Base-by-base conservation (phyloP, 1,139 yeast species). In the Pneumocystis jirovecii region DNA sequence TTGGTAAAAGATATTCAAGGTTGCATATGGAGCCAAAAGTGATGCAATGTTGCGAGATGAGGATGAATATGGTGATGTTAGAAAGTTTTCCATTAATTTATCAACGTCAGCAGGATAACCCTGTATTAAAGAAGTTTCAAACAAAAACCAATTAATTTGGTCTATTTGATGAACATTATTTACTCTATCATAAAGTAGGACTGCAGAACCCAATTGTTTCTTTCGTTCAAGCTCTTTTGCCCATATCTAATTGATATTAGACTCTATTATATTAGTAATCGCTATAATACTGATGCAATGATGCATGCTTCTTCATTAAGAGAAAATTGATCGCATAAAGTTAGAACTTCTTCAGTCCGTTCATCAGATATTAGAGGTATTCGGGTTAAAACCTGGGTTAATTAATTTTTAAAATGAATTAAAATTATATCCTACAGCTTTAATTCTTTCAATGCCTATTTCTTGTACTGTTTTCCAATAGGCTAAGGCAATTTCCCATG, bases 11-110 rank as follows among this genome's bases (percentile, higher is more conserved):
- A 17, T 25, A 12, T 42, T 39, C 8, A 60, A 6, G 15, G 37
- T 60, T 39, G 61, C 61, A 60, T 39, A 39, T 10, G 61, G 61
- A 21, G 61, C 61, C n/a, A 60, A 39, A 10, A 60, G 45, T 21
- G 44, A 39, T 21, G 61, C 61, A 60, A 60, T 60, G 10, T 17
- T 42, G 6, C 44, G 31, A 39, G 57, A 45, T 17, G 57, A 50
- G 4, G 57, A 50, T 25, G 57, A 50, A 50, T 50, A 50, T 8
- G 57, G 57, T 60, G 61, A 42, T 39, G 29, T 31, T 60, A 39
- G 19, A 31, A 60, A 39, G 25, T 15, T 60, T 21, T 60, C 45
- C 45, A 39, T 60, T 12, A 60, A 25, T 12, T 60, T 15, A 15
- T 60, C 61, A 5, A 39, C 61, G 31, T 39, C 31, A 12, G n/a